A percentile compares a stretch with the other conserved stretches of the same genome.
phyloP scores from a whole-genome alignment of 2,329 filamentous ascomycete genomes.

The Exutisphaerella laricina region DNA sequence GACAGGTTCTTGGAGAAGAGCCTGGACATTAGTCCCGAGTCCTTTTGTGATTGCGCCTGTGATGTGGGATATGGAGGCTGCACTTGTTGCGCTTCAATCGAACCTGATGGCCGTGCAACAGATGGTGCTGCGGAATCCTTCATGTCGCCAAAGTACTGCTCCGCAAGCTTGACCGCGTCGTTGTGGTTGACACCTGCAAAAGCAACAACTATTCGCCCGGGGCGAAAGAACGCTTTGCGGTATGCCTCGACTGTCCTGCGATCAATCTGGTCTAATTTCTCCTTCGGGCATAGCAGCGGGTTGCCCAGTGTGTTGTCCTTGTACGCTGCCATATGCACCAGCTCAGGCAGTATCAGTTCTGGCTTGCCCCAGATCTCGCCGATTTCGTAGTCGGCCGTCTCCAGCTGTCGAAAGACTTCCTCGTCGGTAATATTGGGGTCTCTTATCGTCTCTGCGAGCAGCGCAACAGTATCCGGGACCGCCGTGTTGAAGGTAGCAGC shows the following conservation, averaged over 20 bases:
- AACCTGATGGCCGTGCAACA: slow-evolving; percentile 1
- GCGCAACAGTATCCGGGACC: slow-evolving; percentile 71
- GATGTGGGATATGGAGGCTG: slow-evolving; percentile 30
- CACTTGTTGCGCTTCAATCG: slow-evolving; percentile 25
- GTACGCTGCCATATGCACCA: slow-evolving; percentile 92
- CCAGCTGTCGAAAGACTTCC: slow-evolving; percentile 79
- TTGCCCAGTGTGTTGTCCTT: slow-evolving; percentile 95
- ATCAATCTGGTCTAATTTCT: slow-evolving; percentile 71
- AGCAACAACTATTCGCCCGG: slow-evolving; percentile 87
- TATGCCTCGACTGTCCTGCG: slow-evolving; percentile 70
- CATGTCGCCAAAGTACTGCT: slow-evolving; percentile 93
- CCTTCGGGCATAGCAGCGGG: slow-evolving; percentile 82
- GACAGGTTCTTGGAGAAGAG: slow-evolving; percentile 87
- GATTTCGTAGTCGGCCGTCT: slow-evolving; percentile 92
- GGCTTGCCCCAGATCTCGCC: slow-evolving; percentile 97
- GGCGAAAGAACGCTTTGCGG: slow-evolving; percentile 74
- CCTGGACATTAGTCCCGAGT: slow-evolving; percentile 68
- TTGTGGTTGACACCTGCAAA: slow-evolving; percentile 86
- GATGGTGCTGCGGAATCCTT: slow-evolving; percentile 23
- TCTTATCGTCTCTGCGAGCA: slow-evolving; percentile 91
- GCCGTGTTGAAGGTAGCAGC: slow-evolving; percentile 94
- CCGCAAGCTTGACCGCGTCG: slow-evolving; percentile 70
- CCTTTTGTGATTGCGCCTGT: slow-evolving; percentile 43
- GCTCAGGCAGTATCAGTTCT: slow-evolving; percentile 87
- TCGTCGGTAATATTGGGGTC: slow-evolving; percentile 77